phyloP scores from a whole-genome alignment of 2,329 filamentous ascomycete species.

The Colletotrichum navitas region DNA sequence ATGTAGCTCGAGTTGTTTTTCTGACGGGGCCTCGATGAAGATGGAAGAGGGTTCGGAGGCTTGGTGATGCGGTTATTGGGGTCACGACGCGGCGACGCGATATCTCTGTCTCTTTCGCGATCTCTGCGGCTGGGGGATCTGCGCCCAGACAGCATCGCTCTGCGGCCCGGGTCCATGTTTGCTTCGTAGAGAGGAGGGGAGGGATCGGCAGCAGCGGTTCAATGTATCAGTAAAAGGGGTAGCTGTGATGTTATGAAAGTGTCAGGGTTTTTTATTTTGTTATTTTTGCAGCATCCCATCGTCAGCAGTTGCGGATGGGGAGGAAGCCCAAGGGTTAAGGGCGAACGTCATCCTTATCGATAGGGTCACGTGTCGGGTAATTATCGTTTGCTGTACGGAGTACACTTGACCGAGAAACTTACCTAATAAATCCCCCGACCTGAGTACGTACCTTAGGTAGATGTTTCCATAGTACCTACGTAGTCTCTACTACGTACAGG shows the following conservation, averaged over 20 bases:
- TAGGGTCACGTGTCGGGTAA: neutral
- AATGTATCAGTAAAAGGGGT: neutral
- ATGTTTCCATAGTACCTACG: too few species aligned
- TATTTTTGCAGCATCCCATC: neutral
- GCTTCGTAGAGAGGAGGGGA: neutral
- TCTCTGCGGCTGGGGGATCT: constrained; percentile 55
- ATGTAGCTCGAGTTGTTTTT: constrained; percentile 60
- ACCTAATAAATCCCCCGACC: too few species aligned
- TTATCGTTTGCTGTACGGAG: neutral
- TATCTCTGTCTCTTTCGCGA: constrained; percentile 41
- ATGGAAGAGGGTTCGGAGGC: constrained; percentile 52
- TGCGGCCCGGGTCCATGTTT: constrained; percentile 67
- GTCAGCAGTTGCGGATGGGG: constrained; percentile 10
- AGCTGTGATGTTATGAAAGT: constrained; percentile 19
- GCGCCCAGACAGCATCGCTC: constrained; percentile 64
- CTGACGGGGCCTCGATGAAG: constrained; percentile 47
- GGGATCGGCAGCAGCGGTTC: neutral
- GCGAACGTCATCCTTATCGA: constrained; percentile 26
- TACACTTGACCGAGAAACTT: too few species aligned
- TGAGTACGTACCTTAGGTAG: too few species aligned
- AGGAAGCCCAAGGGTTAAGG: neutral
- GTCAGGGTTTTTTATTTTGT: neutral
- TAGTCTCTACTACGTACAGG: too few species aligned
- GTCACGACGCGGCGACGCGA: constrained; percentile 69
- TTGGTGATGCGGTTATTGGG: constrained; percentile 69